Conservation (phyloP, 2,329 filamentous ascomycete genomes). For the Dryadomyces quercivorus region DNA sequence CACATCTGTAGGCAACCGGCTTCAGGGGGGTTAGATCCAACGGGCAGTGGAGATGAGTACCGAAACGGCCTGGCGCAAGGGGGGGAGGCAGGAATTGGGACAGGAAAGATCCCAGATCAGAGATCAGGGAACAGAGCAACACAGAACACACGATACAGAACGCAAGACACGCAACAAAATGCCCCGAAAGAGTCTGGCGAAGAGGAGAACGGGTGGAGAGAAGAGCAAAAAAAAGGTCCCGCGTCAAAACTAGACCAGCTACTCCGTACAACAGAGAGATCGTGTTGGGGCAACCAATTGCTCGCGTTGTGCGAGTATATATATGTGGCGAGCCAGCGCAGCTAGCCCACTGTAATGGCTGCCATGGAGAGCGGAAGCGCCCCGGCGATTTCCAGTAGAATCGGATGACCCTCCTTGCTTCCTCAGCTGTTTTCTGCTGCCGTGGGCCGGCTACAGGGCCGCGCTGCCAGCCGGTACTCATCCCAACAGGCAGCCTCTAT, state of each 20-base stretch:
- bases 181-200: neutral
- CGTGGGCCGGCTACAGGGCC: neutral
- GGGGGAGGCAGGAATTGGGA: neutral
- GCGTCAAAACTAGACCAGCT: no score
- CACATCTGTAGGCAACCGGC: neutral
- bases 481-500: slow-evolving; percentile 3
- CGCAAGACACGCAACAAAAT: neutral
- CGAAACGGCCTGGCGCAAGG: neutral
- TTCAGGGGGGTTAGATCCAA: slow-evolving; percentile 1
- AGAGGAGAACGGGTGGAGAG: neutral
- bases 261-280: no score
- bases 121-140: neutral
- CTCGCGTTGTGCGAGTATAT: neutral
- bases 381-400: neutral
- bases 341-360: neutral
- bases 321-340: neutral
- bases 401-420: neutral
- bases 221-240: neutral
- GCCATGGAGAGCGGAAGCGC: neutral
- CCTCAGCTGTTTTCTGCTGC: slow-evolving; percentile 1
- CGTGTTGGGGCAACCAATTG: no score
- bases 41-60: neutral
- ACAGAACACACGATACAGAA: neutral
- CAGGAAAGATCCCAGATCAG: neutral
- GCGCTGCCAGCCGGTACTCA: neutral